Evolutionary conservation across 2,329 filamentous ascomycete genomes (phyloP).

Genomic region (Tolypocladium ovalisporum): DNA sequence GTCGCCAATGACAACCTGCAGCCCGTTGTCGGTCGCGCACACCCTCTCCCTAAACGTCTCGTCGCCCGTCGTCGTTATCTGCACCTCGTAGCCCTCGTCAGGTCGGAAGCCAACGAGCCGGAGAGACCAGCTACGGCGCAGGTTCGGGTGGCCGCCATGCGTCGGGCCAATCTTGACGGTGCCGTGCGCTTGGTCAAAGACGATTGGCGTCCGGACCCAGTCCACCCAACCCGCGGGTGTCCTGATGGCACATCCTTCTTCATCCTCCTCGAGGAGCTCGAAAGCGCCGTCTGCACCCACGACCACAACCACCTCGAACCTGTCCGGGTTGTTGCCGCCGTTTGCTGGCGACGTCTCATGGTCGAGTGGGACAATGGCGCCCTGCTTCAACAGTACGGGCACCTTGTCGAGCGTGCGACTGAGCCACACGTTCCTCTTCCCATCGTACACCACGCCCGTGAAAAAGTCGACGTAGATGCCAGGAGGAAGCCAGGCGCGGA

Average conservation of each 20-base stretch:
- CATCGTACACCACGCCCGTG: conserved; percentile 45
- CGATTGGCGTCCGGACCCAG: conserved; percentile 5
- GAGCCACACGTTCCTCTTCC: conserved; percentile 38
- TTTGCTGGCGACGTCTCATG: conserved; percentile 27
- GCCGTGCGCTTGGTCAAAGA: conserved; percentile 4
- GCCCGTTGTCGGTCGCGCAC: neutral
- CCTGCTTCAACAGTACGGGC: conserved; percentile 44
- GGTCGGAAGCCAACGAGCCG: conserved; percentile 4
- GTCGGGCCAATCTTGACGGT: conserved; percentile 1
- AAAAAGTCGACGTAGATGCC: conserved; percentile 46
- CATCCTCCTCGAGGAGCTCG: conserved; percentile 6
- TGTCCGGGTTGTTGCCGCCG: conserved; percentile 33
- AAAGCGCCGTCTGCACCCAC: conserved; percentile 37
- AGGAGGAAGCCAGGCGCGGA: conserved; percentile 46
- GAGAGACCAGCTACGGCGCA: conserved; percentile 2
- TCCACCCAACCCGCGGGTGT: neutral
- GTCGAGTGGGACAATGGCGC: conserved; percentile 48
- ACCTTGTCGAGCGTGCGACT: conserved; percentile 36
- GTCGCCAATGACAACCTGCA: conserved; percentile 4
- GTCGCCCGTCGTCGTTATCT: neutral
- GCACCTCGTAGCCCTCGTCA: neutral
- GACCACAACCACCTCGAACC: conserved; percentile 36
- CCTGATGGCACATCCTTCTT: neutral
- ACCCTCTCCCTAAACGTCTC: neutral
- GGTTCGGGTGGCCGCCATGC: neutral